Percentiles rank a stretch among this genome's conserved stretches.
Evolutionary conservation across 2,329 filamentous ascomycete species (phyloP).

Genomic region (Coniochaeta prunicola): DNA sequence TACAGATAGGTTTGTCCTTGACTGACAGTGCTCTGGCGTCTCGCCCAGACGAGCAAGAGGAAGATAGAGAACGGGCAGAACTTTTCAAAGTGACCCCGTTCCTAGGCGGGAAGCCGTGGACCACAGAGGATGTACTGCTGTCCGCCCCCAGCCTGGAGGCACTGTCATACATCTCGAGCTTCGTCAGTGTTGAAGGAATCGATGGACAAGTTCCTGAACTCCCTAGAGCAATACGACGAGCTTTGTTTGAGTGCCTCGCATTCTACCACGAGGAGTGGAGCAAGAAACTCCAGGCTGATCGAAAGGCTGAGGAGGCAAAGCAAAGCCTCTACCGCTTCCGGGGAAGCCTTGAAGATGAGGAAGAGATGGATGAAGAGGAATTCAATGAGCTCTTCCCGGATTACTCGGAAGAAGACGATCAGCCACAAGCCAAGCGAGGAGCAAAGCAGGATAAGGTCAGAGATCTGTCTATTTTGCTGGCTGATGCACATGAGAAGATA

Average conservation of each 20-base stretch:
- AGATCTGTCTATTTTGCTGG: constrained; percentile 52
- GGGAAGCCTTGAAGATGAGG: constrained; percentile 68
- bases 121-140: constrained; percentile 12
- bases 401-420: constrained; percentile 49
- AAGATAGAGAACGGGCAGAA: constrained; percentile 12
- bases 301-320: constrained; percentile 64
- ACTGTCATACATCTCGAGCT: constrained; percentile 38
- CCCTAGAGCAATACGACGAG: constrained; percentile 34
- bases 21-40: constrained; percentile 36
- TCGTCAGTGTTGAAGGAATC: constrained; percentile 40
- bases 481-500: constrained; percentile 50
- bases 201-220: constrained; percentile 22
- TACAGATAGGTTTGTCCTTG: constrained; percentile 69
- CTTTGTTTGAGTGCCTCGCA: constrained; percentile 61
- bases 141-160: constrained; percentile 37
- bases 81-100: constrained; percentile 47
- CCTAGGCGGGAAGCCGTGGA: constrained; percentile 37
- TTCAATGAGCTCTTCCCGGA: constrained; percentile 77
- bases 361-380: constrained; percentile 66
- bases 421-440: constrained; percentile 19
- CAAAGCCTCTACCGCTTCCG: constrained; percentile 77
- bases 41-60: constrained; percentile 18
- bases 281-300: constrained; percentile 66
- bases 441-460: constrained; percentile 34
- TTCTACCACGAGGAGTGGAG: constrained; percentile 76